These are phyloP conservation scores for Ormosia semicastrata DNA, from an alignment of 306 rosid genomes.

Conservation along the genomic window DNA sequence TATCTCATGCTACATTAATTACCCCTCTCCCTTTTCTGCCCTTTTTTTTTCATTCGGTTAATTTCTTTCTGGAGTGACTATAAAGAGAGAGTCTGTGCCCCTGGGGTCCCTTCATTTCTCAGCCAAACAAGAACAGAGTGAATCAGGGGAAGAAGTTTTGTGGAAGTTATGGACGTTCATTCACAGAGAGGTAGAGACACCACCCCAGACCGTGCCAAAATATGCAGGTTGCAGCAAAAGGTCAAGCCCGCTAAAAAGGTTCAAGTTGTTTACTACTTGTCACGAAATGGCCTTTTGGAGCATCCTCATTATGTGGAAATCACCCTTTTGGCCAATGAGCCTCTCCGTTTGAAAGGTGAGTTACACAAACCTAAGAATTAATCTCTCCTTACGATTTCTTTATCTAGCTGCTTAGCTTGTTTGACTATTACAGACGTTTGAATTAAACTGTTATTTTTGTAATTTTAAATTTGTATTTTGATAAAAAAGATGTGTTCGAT, in stretches of 20 bases:
- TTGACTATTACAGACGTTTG: not conserved
- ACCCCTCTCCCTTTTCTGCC: not conserved
- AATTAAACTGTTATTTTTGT: not conserved
- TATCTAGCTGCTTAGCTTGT: not conserved
- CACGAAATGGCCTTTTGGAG: slow-evolving; percentile 79
- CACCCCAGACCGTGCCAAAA: slow-evolving; percentile 65
- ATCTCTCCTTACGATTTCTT: not conserved
- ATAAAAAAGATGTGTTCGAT: slow-evolving; percentile 60
- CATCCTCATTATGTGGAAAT: slow-evolving; percentile 89
- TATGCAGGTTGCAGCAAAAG: slow-evolving; percentile 42
- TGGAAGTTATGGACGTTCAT: slow-evolving; percentile 12
- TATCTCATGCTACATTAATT: not conserved
- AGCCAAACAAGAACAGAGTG: not conserved
- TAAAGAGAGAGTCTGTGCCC: not conserved
- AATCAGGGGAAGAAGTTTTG: not conserved
- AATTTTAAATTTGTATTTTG: not conserved
- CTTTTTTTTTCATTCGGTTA: not conserved
- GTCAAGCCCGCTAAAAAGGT: slow-evolving; percentile 51
- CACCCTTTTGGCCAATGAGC: slow-evolving; percentile 56
- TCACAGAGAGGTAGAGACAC: slow-evolving; percentile 50
- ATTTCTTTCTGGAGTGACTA: not conserved
- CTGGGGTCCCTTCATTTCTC: not conserved
- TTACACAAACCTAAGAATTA: not conserved
- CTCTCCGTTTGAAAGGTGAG: slow-evolving; percentile 78
- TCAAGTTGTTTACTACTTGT: slow-evolving; percentile 82